These are phyloP conservation scores for Fraxinus excelsior DNA, from an alignment of 257 asterid genomes.

Conservation along the genomic window DNA sequence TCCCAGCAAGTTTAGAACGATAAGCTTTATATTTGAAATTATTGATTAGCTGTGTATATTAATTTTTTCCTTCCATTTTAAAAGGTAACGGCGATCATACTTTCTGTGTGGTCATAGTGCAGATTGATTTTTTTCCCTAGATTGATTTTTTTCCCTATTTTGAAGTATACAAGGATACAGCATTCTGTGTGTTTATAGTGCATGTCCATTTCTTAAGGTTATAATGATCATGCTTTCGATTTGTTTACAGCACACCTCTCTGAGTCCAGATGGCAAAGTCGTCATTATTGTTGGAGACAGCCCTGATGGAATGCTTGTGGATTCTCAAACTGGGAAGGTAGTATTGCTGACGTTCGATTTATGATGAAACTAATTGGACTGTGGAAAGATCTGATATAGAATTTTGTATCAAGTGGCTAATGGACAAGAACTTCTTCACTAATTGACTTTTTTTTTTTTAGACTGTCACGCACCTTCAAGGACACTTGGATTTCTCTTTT, in stretches of 20 bases:
- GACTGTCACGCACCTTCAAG: slow-evolving; percentile 46
- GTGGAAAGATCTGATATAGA: slow-evolving; percentile 1
- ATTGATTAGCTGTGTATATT: neutral
- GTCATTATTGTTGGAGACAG: slow-evolving; percentile 67
- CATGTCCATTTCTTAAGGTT: neutral
- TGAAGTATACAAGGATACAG: slow-evolving; percentile 6
- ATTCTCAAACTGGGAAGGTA: slow-evolving; percentile 71
- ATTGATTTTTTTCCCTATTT: neutral
- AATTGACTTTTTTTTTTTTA: slow-evolving; percentile 24
- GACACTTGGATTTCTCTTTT: slow-evolving; percentile 66
- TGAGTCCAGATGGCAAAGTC: slow-evolving; percentile 60
- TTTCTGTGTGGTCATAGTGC: neutral
- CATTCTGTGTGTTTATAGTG: neutral
- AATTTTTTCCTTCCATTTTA: neutral
- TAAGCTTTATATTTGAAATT: neutral
- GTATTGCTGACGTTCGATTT: slow-evolving; percentile 4
- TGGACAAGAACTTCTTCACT: slow-evolving; percentile 1
- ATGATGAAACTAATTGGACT: neutral
- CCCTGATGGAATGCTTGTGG: slow-evolving; percentile 61
- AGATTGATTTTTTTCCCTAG: neutral
- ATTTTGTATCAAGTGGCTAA: neutral
- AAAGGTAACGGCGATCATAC: neutral
- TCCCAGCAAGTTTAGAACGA: neutral
- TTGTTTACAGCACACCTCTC: slow-evolving; percentile 56
- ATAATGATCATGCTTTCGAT: slow-evolving; percentile 12